Evolutionary conservation across 768 basidiomycete genomes (phyloP), one percentile per base, ranked within the genome.

Genomic region (Pseudohyphozyma bogoriensis): DNA sequence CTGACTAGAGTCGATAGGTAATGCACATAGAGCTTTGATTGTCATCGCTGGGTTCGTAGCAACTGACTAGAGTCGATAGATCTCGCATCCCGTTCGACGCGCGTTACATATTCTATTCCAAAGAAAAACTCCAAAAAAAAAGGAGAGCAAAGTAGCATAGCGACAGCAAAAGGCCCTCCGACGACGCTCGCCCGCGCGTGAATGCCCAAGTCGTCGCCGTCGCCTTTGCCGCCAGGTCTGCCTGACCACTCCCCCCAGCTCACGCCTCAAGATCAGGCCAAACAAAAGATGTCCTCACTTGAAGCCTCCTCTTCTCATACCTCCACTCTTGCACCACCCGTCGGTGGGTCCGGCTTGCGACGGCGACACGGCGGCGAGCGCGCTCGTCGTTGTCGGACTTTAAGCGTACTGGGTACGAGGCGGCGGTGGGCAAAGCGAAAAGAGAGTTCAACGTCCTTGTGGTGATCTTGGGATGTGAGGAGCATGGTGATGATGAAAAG

Each of bases 401-500:
- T 74, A 82, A 78, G 51, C 73, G 84, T 6, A 86, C 86, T 2
- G 79, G 81, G 22, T 96, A 97, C 71, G 89, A 96, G 63, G 80
- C 84, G 6, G 85, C 85, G 42, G 73, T 93, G 63, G 78, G 81
- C 55, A 70, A 73, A 39, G 86, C 88, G 61, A 82, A 89, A 71
- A 80, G 78, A 51, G 86, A 92, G 46, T 75, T 78, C 26, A 82
- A 81, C 71, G 78, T 95, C 54, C 84, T 84, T 0, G 87, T 89
- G 68, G 80, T 91, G 3, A 74, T 96, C 5, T 77, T 97, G 33
- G 83, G 89, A 59, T 89, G 86, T 68, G 83, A 83, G 39, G 91
- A 95, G 70, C 91, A 99, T 68, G 90, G 96, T 70, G 84, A 90
- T 64, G 86, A 85, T n/a, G 20, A 42, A 28, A 28, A 16, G 10